Percentiles rank a stretch among this genome's conserved stretches.
Conservation (phyloP, 2,329 filamentous ascomycete species). For the Penicillium sp. region DNA sequence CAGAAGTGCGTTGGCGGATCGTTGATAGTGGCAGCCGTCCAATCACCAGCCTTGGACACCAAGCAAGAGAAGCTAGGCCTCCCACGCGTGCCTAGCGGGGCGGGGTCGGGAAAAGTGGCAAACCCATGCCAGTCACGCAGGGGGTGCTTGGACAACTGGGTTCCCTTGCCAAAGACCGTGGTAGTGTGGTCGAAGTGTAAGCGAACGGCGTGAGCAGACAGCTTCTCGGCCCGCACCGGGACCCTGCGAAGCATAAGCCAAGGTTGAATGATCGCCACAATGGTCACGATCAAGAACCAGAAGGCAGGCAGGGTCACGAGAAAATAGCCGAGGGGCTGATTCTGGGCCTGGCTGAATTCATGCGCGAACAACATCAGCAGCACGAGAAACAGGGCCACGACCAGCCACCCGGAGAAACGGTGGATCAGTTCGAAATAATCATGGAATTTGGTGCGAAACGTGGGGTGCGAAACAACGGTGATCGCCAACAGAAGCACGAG, state of each 20-base stretch:
- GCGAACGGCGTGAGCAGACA: slow-evolving; percentile 72
- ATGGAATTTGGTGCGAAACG: slow-evolving; percentile 63
- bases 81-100: slow-evolving; percentile 8
- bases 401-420: slow-evolving; percentile 72
- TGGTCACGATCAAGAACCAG: slow-evolving; percentile 69
- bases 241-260: slow-evolving; percentile 73
- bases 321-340: slow-evolving; percentile 38
- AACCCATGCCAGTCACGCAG: slow-evolving; percentile 75
- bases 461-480: slow-evolving; percentile 64
- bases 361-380: slow-evolving; percentile 60
- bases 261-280: slow-evolving; percentile 66
- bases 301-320: slow-evolving; percentile 56
- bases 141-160: slow-evolving; percentile 63
- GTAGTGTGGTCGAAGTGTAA: slow-evolving; percentile 68
- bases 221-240: slow-evolving; percentile 62
- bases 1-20: slow-evolving; percentile 64
- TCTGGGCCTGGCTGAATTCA: slow-evolving; percentile 36
- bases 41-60: slow-evolving; percentile 73
- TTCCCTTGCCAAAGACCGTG: slow-evolving; percentile 57
- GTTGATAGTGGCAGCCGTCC: slow-evolving; percentile 66
- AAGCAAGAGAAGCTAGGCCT: slow-evolving; percentile 65
- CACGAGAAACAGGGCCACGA: slow-evolving; percentile 65
- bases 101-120: slow-evolving; percentile 66
- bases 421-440: slow-evolving; percentile 71
- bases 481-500: slow-evolving; percentile 60